Conservation (phyloP, 352 stramenopile genomes). For the Globisporangium abappressorium region DNA sequence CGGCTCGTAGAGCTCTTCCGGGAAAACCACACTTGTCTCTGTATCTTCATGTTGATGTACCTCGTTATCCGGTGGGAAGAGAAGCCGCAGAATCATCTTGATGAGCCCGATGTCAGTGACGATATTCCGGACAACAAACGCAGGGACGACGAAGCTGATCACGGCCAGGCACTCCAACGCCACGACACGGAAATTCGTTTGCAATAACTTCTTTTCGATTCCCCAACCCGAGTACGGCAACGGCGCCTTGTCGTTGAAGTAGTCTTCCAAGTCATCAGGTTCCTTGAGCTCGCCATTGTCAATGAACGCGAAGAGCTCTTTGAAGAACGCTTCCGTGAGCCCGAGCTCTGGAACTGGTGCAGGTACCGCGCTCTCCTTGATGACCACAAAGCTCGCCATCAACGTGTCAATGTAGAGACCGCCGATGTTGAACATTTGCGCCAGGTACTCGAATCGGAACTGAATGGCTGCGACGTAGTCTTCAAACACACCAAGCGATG, state of each 20-base stretch:
- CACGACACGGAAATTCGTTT: slow-evolving; percentile 52
- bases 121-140: slow-evolving; percentile 57
- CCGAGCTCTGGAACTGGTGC: slow-evolving; percentile 44
- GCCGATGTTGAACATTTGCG: slow-evolving; percentile 58
- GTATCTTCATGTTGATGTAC: slow-evolving; percentile 61
- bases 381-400: slow-evolving; percentile 61
- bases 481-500: slow-evolving; percentile 30
- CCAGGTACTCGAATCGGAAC: slow-evolving; percentile 72
- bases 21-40: slow-evolving; percentile 47
- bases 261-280: slow-evolving; percentile 28
- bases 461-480: slow-evolving; percentile 45
- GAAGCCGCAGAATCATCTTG: slow-evolving; percentile 70
- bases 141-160: slow-evolving; percentile 47
- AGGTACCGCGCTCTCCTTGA: slow-evolving; percentile 52
- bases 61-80: slow-evolving; percentile 78
- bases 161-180: slow-evolving; percentile 68
- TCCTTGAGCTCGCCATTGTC: slow-evolving; percentile 52
- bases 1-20: slow-evolving; percentile 57
- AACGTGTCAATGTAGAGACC: slow-evolving; percentile 78
- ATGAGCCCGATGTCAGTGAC: slow-evolving; percentile 49
- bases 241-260: slow-evolving; percentile 30
- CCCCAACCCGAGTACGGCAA: slow-evolving; percentile 60
- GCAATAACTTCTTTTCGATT: slow-evolving; percentile 40
- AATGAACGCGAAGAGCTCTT: slow-evolving; percentile 75
- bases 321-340: slow-evolving; percentile 66